A percentile compares a stretch with the other conserved stretches of the same genome.
Evolutionary conservation across 2,329 filamentous ascomycete species (phyloP).

Genomic region (Pseudocercospora macadamiae): DNA sequence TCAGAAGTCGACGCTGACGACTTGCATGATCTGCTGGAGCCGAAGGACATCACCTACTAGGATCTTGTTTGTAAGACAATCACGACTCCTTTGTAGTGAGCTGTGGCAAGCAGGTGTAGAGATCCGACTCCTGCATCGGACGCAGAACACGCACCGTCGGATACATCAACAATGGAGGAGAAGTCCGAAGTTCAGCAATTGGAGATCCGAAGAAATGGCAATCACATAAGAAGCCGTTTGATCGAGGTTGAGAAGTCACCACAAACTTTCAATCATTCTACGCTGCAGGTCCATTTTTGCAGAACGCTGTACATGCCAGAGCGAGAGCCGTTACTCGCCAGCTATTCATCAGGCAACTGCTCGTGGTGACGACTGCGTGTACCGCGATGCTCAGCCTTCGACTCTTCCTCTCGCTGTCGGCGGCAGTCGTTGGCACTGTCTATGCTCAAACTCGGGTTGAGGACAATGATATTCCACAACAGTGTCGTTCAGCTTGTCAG

Average conservation of each 20-base stretch:
- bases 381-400: neutral
- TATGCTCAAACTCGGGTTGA: neutral
- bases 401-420: neutral
- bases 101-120: too few relatives aligned
- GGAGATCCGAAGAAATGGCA: neutral
- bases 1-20: neutral
- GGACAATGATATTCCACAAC: neutral
- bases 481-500: neutral
- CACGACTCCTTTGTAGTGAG: neutral
- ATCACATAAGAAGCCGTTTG: neutral
- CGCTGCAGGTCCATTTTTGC: too few relatives aligned
- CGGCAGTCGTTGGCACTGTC: neutral
- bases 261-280: neutral
- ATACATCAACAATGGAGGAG: neutral
- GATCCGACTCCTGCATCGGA: neutral
- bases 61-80: neutral
- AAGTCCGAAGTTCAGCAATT: neutral
- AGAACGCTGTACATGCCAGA: too few relatives aligned
- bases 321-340: too few relatives aligned
- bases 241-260: neutral
- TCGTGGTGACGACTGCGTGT: neutral
- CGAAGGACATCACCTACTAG: neutral
- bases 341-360: neutral
- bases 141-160: too few relatives aligned
- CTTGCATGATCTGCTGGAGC: slow-evolving; percentile 4